A percentile compares a stretch with the other conserved stretches of the same genome.
These are phyloP conservation scores for Paraurostyla sp. DNA, from an alignment of 73 alveolate genomes.

Conservation along the genomic window DNA sequence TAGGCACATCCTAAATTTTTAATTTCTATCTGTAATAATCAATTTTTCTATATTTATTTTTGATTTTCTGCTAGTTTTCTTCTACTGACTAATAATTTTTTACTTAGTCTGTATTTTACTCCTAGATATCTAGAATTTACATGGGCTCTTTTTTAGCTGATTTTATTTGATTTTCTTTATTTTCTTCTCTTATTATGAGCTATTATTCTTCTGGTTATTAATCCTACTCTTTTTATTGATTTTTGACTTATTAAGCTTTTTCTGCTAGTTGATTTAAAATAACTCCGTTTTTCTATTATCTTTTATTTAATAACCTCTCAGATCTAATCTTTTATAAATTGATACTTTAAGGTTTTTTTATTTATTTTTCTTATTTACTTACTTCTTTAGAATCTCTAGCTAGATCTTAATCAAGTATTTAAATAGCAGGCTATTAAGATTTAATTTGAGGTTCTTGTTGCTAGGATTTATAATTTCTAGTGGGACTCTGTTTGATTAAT, in stretches of 20 bases:
- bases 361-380: too few species aligned
- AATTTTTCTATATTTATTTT: constrained; percentile 10
- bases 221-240: background rate
- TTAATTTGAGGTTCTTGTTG: too few species aligned
- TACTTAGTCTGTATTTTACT: too few species aligned
- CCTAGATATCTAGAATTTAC: too few species aligned
- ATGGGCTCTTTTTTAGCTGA: too few species aligned
- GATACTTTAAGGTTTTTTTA: background rate
- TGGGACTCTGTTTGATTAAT: too few species aligned
- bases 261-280: constrained; percentile 10
- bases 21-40: constrained; percentile 8
- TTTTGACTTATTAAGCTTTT: background rate
- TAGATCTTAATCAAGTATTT: background rate
- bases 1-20: constrained; percentile 14
- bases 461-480: too few species aligned
- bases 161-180: too few species aligned
- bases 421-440: too few species aligned
- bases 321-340: constrained; percentile 8
- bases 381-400: too few species aligned
- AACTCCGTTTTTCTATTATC: background rate
- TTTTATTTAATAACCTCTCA: constrained; percentile 3
- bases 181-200: background rate
- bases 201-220: background rate
- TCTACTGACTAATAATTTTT: too few species aligned
- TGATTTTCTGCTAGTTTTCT: background rate